A percentile compares a stretch with the other conserved stretches of the same genome.
Conservation (phyloP, 208 protist species). For the Trichomonas tenax region DNA sequence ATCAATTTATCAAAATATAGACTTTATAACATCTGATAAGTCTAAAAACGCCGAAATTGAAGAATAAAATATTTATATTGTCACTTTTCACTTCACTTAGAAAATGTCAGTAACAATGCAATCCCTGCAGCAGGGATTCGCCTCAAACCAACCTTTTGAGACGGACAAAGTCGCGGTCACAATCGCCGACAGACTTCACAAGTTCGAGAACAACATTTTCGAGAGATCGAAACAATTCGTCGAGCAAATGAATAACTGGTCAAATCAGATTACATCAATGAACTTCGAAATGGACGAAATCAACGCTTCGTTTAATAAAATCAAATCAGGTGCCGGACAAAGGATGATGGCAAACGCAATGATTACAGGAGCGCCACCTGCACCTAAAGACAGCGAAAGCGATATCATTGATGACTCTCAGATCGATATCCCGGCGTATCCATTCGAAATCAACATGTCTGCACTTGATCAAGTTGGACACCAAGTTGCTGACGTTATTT, state of each 20-base stretch:
- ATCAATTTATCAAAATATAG: too few species aligned
- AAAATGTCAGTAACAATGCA: background rate
- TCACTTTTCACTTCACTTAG: background rate
- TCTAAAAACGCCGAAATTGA: too few species aligned
- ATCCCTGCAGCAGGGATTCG: background rate
- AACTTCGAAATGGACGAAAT: background rate
- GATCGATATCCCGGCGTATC: background rate
- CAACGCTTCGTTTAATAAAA: background rate
- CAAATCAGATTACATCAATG: background rate
- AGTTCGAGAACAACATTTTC: background rate
- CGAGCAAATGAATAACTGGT: background rate
- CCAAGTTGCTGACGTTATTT: background rate
- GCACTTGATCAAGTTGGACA: background rate
- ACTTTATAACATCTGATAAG: too few species aligned
- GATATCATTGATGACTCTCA: background rate
- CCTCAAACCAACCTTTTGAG: background rate
- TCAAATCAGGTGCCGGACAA: background rate
- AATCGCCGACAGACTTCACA: background rate
- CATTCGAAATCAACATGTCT: background rate
- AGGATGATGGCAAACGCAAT: background rate
- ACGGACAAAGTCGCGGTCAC: background rate
- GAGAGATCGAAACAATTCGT: background rate
- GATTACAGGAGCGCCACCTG: background rate
- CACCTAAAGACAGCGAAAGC: background rate
- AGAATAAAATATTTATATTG: too few species aligned